Percentiles rank a stretch among this genome's conserved stretches.
These are phyloP conservation scores for Diaporthe amygdali DNA, from an alignment of 2,329 filamentous ascomycete genomes.

Conservation along the genomic window DNA sequence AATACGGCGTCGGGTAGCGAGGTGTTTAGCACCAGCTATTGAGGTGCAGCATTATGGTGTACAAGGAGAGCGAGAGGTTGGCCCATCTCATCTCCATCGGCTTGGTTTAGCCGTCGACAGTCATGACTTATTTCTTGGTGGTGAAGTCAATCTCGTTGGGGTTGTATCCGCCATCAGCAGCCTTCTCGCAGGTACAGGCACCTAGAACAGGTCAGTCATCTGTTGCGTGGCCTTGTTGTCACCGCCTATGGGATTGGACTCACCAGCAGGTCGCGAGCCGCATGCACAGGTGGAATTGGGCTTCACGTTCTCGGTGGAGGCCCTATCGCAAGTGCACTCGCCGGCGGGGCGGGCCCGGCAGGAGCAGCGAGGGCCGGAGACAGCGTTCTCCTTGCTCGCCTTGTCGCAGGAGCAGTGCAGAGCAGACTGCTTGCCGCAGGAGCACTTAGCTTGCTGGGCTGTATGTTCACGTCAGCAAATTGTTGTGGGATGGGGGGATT, in stretches of 20 bases:
- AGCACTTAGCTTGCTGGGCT: conserved; percentile 76
- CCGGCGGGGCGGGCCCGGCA: conserved; percentile 82
- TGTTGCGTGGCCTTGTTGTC: neutral
- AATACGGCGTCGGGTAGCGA: neutral
- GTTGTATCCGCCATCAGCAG: conserved; percentile 64
- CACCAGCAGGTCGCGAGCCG: conserved; percentile 75
- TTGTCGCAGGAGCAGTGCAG: conserved; percentile 87
- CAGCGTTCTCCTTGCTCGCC: conserved; percentile 74
- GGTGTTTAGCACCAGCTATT: neutral
- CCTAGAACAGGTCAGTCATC: conserved; percentile 42
- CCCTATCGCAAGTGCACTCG: conserved; percentile 80
- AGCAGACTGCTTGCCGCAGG: conserved; percentile 86
- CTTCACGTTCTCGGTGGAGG: conserved; percentile 71
- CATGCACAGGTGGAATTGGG: conserved; percentile 72
- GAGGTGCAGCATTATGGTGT: neutral
- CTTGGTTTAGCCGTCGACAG: neutral
- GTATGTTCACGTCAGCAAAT: conserved; percentile 22
- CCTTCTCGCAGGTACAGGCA: conserved; percentile 85
- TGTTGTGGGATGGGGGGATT: neutral
- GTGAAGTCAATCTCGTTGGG: conserved; percentile 88
- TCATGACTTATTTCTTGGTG: conserved; percentile 57
- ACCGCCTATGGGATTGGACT: conserved; percentile 36
- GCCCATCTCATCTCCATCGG: neutral
- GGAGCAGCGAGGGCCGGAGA: conserved; percentile 77
- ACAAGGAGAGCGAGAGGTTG: neutral